A percentile compares a stretch with the other conserved stretches of the same genome.
Conservation (phyloP, 2,329 filamentous ascomycete genomes). For the Mycocentrospora acerina region DNA sequence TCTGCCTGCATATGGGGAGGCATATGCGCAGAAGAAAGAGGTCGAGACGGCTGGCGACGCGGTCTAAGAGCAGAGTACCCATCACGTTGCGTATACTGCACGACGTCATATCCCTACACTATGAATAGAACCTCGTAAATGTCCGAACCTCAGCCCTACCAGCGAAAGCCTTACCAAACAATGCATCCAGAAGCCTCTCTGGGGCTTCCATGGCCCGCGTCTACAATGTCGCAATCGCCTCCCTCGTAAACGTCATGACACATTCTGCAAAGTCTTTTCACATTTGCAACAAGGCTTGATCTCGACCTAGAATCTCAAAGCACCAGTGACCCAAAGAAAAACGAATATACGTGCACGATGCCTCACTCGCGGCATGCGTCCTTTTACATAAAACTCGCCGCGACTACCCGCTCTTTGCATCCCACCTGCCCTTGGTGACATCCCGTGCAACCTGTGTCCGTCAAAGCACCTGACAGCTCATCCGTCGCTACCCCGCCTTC, state of each 20-base stretch:
- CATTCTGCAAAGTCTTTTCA: slow-evolving; percentile 1
- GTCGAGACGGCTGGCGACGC: neutral
- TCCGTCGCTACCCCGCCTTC: slow-evolving; percentile 4
- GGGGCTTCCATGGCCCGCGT: slow-evolving; percentile 1
- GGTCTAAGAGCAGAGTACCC: too few species aligned
- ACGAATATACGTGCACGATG: too few species aligned
- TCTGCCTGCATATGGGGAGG: slow-evolving; percentile 7
- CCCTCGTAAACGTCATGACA: slow-evolving; percentile 10
- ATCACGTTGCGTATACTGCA: too few species aligned
- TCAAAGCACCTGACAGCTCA: slow-evolving; percentile 4
- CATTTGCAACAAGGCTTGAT: slow-evolving; percentile 1
- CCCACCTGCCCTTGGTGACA: slow-evolving; percentile 9
- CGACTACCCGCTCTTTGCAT: slow-evolving; percentile 8
- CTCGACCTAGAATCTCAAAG: neutral
- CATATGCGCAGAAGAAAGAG: too few species aligned
- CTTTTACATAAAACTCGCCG: slow-evolving; percentile 2
- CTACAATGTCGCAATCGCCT: slow-evolving; percentile 12
- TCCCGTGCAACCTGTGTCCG: neutral
- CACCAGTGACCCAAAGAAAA: slow-evolving; percentile 2
- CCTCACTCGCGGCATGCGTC: slow-evolving; percentile 4
- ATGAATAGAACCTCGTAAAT: too few species aligned
- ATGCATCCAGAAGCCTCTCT: neutral
- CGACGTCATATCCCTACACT: too few species aligned
- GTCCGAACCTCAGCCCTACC: too few species aligned
- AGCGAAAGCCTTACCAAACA: neutral